Evolutionary conservation across 352 stramenopile species (phyloP).

Genomic region (Plasmopara viticola): DNA sequence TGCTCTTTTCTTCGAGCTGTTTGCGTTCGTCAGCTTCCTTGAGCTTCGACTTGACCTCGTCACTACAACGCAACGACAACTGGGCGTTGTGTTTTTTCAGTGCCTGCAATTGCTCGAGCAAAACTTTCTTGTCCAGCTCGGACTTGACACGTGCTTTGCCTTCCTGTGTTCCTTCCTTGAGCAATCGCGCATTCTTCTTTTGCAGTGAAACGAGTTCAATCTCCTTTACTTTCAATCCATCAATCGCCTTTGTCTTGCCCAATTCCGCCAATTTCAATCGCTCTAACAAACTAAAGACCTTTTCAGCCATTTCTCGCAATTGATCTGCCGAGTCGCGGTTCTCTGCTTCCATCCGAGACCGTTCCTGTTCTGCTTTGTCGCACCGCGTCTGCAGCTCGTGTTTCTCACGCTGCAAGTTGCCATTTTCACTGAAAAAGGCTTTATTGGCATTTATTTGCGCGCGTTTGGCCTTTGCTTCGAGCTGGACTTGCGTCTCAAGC

Average conservation of each 20-base stretch:
- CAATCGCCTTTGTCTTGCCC: constrained; percentile 94
- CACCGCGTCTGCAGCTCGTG: constrained; percentile 77
- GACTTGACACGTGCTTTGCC: constrained; percentile 90
- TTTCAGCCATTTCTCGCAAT: constrained; percentile 95
- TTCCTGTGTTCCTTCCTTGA: constrained; percentile 92
- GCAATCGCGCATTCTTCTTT: constrained; percentile 91
- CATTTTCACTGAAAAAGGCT: constrained; percentile 84
- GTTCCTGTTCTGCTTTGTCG: constrained; percentile 88
- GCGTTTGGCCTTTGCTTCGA: constrained; percentile 90
- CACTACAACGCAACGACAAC: constrained; percentile 86
- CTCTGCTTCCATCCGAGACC: constrained; percentile 93
- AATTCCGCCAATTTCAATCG: constrained; percentile 93
- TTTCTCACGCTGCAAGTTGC: constrained; percentile 68
- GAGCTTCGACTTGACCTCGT: constrained; percentile 92
- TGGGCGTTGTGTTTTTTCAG: constrained; percentile 95
- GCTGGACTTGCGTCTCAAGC: constrained; percentile 92
- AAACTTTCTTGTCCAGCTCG: constrained; percentile 91
- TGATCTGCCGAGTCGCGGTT: constrained; percentile 92
- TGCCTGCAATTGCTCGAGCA: constrained; percentile 91
- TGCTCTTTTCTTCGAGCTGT: constrained; percentile 91
- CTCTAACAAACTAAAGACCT: constrained; percentile 94
- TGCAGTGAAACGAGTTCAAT: constrained; percentile 91
- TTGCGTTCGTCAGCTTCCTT: constrained; percentile 89
- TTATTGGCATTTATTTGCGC: constrained; percentile 91
- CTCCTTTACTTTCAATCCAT: constrained; percentile 92